These are phyloP conservation scores for Mitragyna speciosa DNA, from an alignment of 257 asterid genomes.

Conservation along the genomic window DNA sequence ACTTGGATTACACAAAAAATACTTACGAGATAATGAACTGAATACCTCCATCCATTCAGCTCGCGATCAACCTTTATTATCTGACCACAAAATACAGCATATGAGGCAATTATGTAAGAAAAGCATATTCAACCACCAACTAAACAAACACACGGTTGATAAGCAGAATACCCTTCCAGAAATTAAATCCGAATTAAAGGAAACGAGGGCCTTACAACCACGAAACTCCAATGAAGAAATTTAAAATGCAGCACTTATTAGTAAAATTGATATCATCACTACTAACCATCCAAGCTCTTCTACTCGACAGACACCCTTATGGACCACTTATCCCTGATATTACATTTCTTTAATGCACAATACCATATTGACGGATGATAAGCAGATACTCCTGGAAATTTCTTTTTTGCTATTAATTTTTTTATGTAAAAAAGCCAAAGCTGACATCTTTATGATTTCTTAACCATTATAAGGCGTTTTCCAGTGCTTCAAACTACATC, in stretches of 20 bases:
- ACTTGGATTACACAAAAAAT: background rate
- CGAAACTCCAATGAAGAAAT: too few relatives aligned
- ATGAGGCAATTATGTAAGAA: background rate
- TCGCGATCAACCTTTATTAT: slow-evolving; percentile 40
- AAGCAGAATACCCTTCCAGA: background rate
- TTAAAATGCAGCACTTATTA: background rate
- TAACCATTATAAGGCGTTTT: background rate
- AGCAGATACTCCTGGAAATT: background rate
- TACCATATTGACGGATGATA: background rate
- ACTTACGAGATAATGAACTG: slow-evolving; percentile 74
- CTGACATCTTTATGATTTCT: background rate
- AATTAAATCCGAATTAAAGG: background rate
- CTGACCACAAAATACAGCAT: slow-evolving; percentile 26
- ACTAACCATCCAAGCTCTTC: background rate
- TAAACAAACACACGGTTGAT: background rate
- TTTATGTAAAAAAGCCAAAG: background rate
- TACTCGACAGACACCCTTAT: background rate
- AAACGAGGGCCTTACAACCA: too few relatives aligned
- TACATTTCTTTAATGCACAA: background rate
- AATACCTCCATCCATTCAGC: slow-evolving; percentile 50
- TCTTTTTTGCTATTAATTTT: background rate
- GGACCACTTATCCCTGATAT: background rate
- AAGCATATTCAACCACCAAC: background rate
- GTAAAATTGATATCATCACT: background rate
- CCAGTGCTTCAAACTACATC: background rate